phyloP scores from a whole-genome alignment of 371 early-diverging fungal species.

The Funneliformis caledonium region DNA sequence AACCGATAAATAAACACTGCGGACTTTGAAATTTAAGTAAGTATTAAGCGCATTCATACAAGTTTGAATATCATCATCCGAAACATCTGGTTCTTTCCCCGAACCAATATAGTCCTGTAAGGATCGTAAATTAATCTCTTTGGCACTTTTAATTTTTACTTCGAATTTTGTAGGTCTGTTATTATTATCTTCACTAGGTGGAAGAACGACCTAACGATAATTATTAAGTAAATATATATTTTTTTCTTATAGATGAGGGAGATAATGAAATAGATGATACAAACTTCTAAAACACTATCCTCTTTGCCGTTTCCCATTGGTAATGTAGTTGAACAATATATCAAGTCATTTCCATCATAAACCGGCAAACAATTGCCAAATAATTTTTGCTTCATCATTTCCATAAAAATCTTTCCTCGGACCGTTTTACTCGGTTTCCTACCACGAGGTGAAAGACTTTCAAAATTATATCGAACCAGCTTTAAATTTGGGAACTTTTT shows the following conservation, averaged over 20 bases:
- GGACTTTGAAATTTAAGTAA: slow-evolving; percentile 1
- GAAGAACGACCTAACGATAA: not conserved
- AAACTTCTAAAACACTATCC: not conserved
- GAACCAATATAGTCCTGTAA: not conserved
- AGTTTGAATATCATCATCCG: not conserved
- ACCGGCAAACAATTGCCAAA: not conserved
- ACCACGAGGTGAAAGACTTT: not conserved
- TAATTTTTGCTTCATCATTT: not conserved
- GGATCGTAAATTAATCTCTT: not conserved
- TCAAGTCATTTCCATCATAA: not conserved
- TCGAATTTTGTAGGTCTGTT: not conserved
- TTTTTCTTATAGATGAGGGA: too few relatives aligned
- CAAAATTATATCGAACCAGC: not conserved
- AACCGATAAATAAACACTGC: not conserved
- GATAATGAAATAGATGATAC: not conserved
- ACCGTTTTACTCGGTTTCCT: not conserved
- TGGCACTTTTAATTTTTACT: not conserved
- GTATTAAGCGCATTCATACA: not conserved
- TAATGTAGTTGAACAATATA: not conserved
- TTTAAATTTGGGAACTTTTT: not conserved
- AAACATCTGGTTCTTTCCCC: not conserved
- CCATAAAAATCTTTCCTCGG: not conserved
- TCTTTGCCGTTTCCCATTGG: not conserved
- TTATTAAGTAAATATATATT: not conserved
- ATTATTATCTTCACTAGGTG: not conserved